phyloP scores from a whole-genome alignment of 1,139 yeast species.

The Hemisphaericaspora xylanilytica region DNA sequence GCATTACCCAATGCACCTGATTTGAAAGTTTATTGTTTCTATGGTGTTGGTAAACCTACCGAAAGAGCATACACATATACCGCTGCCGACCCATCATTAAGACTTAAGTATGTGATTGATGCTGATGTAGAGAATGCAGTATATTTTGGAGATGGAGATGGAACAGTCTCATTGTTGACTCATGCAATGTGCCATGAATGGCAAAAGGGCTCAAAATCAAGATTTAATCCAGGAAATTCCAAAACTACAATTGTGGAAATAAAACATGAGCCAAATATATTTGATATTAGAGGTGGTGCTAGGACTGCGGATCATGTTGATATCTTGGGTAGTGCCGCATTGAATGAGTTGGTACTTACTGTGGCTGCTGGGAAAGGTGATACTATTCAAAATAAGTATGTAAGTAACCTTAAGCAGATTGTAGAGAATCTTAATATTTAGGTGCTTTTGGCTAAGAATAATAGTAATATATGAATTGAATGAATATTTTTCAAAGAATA shows the following conservation, averaged over 20 bases:
- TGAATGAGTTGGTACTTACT: conserved; percentile 77
- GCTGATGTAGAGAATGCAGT: conserved; percentile 60
- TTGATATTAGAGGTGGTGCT: conserved; percentile 95
- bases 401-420: conserved; percentile 61
- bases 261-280: conserved; percentile 87
- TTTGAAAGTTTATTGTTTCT: conserved; percentile 83
- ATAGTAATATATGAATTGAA: background rate
- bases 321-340: conserved; percentile 86
- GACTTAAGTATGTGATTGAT: conserved; percentile 68
- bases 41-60: conserved; percentile 94
- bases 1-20: conserved; percentile 92
- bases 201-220: conserved; percentile 61
- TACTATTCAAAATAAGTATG: conserved; percentile 55
- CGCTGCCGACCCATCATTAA: conserved; percentile 52
- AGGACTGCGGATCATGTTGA: conserved; percentile 98
- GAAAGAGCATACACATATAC: conserved; percentile 88
- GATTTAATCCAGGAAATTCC: conserved; percentile 78
- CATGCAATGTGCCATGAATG: conserved; percentile 82
- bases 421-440: conserved; percentile 46
- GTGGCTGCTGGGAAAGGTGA: conserved; percentile 83
- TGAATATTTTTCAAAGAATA: background rate
- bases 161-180: conserved; percentile 84
- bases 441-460: background rate
- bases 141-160: conserved; percentile 88
- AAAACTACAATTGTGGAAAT: conserved; percentile 82